phyloP scores from a whole-genome alignment of 805 yeast genomes.

The Kazachstania bromeliacearum region DNA sequence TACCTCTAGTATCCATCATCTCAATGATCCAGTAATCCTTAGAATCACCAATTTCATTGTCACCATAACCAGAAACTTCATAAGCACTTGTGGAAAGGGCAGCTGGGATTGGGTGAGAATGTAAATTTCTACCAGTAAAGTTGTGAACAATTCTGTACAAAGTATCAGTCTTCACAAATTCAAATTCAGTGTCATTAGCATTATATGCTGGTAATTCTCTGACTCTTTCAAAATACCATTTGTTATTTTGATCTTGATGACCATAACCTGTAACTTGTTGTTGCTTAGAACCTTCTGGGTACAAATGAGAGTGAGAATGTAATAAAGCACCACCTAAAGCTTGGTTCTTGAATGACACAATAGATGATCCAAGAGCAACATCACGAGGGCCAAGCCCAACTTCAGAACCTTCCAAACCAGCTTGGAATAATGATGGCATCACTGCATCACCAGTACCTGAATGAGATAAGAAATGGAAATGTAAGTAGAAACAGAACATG shows the following conservation, averaged over 20 bases:
- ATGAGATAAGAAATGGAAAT: conserved; percentile 61
- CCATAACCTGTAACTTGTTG: conserved; percentile 93
- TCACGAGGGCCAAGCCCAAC: conserved; percentile 65
- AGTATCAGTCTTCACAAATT: conserved; percentile 50
- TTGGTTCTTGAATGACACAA: conserved; percentile 44
- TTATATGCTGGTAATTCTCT: conserved; percentile 32
- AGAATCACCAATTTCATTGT: conserved; percentile 56
- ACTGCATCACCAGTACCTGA: conserved; percentile 76
- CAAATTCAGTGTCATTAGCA: conserved; percentile 25
- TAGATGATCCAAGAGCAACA: conserved; percentile 49
- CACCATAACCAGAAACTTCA: conserved; percentile 88
- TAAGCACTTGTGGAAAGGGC: conserved; percentile 55
- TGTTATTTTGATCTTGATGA: conserved; percentile 78
- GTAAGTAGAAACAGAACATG: conserved; percentile 59
- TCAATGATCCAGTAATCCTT: conserved; percentile 91
- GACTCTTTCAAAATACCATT: conserved; percentile 62
- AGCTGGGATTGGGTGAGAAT: conserved; percentile 72
- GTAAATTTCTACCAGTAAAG: conserved; percentile 63
- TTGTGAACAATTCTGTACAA: conserved; percentile 64
- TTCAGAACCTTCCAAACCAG: conserved; percentile 57
- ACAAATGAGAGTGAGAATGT: conserved; percentile 80
- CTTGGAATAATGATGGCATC: conserved; percentile 77
- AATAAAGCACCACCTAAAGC: conserved; percentile 68
- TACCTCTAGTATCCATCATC: conserved; percentile 49
- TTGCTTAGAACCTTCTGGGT: conserved; percentile 88